Percentiles rank a stretch among this genome's conserved stretches.
phyloP scores from a whole-genome alignment of 345 rosid species.

The Microthlaspi erraticum region DNA sequence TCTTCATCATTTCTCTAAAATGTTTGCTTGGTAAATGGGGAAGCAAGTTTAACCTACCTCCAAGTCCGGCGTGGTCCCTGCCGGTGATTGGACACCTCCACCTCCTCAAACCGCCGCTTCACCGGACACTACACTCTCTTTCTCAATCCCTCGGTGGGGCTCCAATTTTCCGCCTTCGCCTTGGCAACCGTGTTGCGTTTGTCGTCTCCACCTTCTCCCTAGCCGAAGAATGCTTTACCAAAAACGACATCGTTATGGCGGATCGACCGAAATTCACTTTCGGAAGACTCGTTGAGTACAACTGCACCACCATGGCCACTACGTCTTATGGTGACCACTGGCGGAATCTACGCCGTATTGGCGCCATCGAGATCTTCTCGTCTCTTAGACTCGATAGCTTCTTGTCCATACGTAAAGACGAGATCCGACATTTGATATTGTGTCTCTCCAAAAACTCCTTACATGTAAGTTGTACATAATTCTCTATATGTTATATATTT shows the following conservation, averaged over 20 bases:
- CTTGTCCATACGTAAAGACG: slow-evolving; percentile 36
- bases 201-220: slow-evolving; percentile 35
- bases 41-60: slow-evolving; percentile 33
- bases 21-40: neutral
- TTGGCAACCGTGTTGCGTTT: slow-evolving; percentile 38
- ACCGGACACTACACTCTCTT: slow-evolving; percentile 26
- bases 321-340: slow-evolving; percentile 48
- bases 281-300: slow-evolving; percentile 37
- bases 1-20: slow-evolving; percentile 3
- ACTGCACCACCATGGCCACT: slow-evolving; percentile 35
- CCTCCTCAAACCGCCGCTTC: slow-evolving; percentile 45
- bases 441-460: slow-evolving; percentile 17
- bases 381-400: slow-evolving; percentile 29
- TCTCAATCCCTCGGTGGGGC: slow-evolving; percentile 23
- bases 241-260: slow-evolving; percentile 40
- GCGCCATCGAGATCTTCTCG: slow-evolving; percentile 41
- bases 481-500: too few species aligned
- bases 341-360: slow-evolving; percentile 42
- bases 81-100: slow-evolving; percentile 46
- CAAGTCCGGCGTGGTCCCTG: slow-evolving; percentile 33
- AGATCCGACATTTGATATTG: slow-evolving; percentile 34
- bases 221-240: slow-evolving; percentile 45
- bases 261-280: slow-evolving; percentile 35
- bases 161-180: slow-evolving; percentile 25
- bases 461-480: too few species aligned